Percentiles rank a stretch among this genome's conserved stretches.
Evolutionary conservation across 495 filamentous ascomycete species (phyloP).

Genomic region (Lasiosphaeriaceae sp.): DNA sequence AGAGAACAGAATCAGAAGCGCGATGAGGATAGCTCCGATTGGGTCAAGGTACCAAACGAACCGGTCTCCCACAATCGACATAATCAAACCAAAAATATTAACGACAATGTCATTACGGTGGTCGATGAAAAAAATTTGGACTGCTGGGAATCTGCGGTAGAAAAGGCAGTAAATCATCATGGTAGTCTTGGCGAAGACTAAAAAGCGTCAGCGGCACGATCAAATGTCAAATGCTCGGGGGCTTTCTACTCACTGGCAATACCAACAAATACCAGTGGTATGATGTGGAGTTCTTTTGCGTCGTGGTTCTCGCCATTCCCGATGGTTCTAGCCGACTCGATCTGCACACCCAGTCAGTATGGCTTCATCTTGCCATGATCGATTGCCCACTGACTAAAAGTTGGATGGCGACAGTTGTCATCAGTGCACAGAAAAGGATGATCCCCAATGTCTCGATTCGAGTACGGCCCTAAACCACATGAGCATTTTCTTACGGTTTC

Average conservation of each 20-base stretch:
- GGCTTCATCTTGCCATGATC: background rate
- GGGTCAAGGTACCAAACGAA: conserved; percentile 56
- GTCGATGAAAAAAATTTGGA: conserved; percentile 53
- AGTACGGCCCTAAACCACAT: conserved; percentile 41
- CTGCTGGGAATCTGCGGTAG: conserved; percentile 50
- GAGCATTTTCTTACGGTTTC: conserved; percentile 4
- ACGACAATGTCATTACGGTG: conserved; percentile 55
- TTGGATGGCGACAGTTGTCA: conserved; percentile 55
- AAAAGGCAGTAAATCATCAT: conserved; percentile 51
- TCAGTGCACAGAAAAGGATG: conserved; percentile 56
- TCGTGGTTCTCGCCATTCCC: conserved; percentile 34
- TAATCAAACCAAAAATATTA: conserved; percentile 51
- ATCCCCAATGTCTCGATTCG: conserved; percentile 55
- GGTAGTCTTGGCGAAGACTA: conserved; percentile 44
- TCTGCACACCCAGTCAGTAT: conserved; percentile 17
- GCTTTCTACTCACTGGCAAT: conserved; percentile 41
- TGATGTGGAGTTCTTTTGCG: conserved; percentile 39
- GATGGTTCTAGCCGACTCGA: conserved; percentile 47
- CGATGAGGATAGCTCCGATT: conserved; percentile 52
- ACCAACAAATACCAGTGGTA: conserved; percentile 50
- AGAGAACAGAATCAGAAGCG: conserved; percentile 50
- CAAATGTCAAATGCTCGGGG: background rate
- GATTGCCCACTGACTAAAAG: conserved; percentile 37
- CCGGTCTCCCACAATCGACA: conserved; percentile 49
- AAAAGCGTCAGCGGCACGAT: conserved; percentile 7